Evolutionary conservation across 352 stramenopile genomes (phyloP).

Genomic region (Stephanocyclus meneghinianus): DNA sequence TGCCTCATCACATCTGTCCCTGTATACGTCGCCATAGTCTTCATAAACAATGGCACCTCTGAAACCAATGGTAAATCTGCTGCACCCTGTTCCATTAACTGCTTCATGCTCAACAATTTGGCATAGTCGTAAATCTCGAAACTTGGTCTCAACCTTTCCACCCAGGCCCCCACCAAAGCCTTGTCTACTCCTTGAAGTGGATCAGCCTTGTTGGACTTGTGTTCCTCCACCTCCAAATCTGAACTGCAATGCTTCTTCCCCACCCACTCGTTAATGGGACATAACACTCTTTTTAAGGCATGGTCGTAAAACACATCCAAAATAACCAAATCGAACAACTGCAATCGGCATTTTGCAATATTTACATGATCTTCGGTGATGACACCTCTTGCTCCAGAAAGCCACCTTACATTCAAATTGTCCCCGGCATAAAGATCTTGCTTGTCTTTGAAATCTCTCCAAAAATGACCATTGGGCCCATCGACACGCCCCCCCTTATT

Average conservation of each 20-base stretch:
- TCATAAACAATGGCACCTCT: slow-evolving; percentile 36
- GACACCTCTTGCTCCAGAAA: slow-evolving; percentile 24
- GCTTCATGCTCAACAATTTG: slow-evolving; percentile 46
- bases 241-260: slow-evolving; percentile 10
- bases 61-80: slow-evolving; percentile 40
- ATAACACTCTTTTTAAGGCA: slow-evolving; percentile 46
- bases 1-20: slow-evolving; percentile 13
- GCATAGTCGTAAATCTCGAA: slow-evolving; percentile 64
- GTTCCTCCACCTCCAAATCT: not conserved
- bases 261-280: slow-evolving; percentile 43
- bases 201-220: slow-evolving; percentile 29
- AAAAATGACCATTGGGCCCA: slow-evolving; percentile 23
- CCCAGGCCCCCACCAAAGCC: slow-evolving; percentile 43
- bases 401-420: slow-evolving; percentile 51
- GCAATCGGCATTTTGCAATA: slow-evolving; percentile 57
- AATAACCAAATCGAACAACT: slow-evolving; percentile 58
- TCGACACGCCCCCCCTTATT: not conserved
- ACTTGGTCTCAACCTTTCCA: slow-evolving; percentile 43
- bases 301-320: slow-evolving; percentile 33
- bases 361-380: slow-evolving; percentile 45
- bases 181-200: slow-evolving; percentile 29
- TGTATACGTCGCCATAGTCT: slow-evolving; percentile 38
- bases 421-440: slow-evolving; percentile 31
- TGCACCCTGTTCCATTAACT: slow-evolving; percentile 29
- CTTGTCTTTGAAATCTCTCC: slow-evolving; percentile 28